phyloP scores from a whole-genome alignment of 129 eudicot species.

The Heracleum sosnowskyi region DNA sequence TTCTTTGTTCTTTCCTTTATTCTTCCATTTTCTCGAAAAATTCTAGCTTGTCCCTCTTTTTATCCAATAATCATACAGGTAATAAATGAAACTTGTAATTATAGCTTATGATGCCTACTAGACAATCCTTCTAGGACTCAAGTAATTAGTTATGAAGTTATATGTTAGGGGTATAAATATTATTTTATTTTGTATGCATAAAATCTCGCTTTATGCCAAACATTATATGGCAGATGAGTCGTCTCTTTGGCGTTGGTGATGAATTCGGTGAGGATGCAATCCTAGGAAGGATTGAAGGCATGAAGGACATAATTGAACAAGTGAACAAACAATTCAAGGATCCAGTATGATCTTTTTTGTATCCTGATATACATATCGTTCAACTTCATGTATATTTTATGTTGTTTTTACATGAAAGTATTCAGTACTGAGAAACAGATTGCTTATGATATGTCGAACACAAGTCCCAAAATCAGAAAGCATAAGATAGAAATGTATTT shows the following conservation, averaged over 20 bases:
- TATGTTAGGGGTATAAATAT: neutral
- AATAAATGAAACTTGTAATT: neutral
- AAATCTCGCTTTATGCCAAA: neutral
- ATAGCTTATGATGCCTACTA: neutral
- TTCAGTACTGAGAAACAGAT: neutral
- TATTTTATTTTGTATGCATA: neutral
- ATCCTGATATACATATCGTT: neutral
- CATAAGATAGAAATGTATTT: neutral
- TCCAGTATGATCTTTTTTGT: conserved; percentile 55
- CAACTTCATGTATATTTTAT: neutral
- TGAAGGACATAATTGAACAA: conserved; percentile 87
- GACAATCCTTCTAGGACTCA: neutral
- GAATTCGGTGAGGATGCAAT: conserved; percentile 89
- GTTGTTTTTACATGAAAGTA: neutral
- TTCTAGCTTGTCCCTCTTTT: neutral
- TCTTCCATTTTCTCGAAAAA: neutral
- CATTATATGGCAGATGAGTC: conserved; percentile 67
- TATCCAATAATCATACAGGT: neutral
- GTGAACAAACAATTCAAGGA: conserved; percentile 93
- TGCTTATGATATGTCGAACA: neutral
- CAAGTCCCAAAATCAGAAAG: neutral
- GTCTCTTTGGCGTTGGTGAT: conserved; percentile 76
- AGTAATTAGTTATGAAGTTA: neutral
- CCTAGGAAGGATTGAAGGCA: conserved; percentile 84
- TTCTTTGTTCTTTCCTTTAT: neutral